Conservation (phyloP, 78 protist genomes). For the Isochrysis galbana region DNA sequence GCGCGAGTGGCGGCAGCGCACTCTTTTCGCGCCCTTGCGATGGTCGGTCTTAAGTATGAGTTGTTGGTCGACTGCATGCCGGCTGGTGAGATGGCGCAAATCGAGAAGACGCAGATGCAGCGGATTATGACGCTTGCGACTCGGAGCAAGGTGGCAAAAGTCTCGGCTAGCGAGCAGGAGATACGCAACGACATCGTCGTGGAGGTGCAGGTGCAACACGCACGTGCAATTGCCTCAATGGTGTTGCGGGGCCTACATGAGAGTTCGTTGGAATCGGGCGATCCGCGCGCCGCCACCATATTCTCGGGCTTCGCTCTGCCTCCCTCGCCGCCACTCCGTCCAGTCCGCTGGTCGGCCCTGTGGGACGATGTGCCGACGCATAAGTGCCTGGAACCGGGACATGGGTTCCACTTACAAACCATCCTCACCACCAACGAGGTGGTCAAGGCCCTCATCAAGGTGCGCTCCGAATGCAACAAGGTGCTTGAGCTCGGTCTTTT, state of each 20-base stretch:
- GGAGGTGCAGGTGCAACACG: constrained; percentile 55
- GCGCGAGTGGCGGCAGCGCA: constrained; percentile 60
- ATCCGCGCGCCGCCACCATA: neutral
- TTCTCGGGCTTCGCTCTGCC: neutral
- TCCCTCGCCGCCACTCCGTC: neutral
- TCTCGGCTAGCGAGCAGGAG: neutral
- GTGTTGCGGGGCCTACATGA: constrained; percentile 44
- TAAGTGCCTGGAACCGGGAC: neutral
- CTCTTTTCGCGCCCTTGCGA: constrained; percentile 2
- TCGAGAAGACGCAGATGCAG: constrained; percentile 17
- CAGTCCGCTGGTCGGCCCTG: neutral
- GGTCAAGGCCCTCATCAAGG: constrained; percentile 37
- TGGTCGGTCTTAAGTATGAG: constrained; percentile 9
- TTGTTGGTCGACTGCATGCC: constrained; percentile 80
- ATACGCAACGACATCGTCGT: constrained; percentile 13
- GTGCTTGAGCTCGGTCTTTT: constrained; percentile 37
- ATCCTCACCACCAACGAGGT: constrained; percentile 10
- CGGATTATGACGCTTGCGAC: constrained; percentile 20
- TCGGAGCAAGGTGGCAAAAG: neutral
- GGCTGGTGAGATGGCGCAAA: constrained; percentile 54
- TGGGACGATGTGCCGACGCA: neutral
- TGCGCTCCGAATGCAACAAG: constrained; percentile 55
- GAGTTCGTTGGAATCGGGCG: neutral
- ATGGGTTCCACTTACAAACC: neutral
- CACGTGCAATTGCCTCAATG: constrained; percentile 58